Conservation (phyloP, 345 rosid species). For the Geranium brycei region DNA sequence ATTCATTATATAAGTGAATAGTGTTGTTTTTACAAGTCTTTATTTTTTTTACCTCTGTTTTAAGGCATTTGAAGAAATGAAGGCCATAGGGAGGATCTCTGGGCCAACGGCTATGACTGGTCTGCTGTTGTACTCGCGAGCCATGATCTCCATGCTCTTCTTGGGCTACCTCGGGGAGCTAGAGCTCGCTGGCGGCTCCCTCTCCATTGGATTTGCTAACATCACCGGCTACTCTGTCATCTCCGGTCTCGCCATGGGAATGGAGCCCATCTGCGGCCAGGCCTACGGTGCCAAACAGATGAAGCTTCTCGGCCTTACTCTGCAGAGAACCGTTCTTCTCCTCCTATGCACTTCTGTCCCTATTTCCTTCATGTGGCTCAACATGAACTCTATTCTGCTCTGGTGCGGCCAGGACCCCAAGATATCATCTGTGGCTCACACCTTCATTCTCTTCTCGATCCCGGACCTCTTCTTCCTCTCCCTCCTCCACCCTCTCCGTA, state of each 20-base stretch:
- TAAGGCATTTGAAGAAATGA: constrained; percentile 73
- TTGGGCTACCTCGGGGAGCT: constrained; percentile 94
- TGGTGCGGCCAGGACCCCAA: constrained; percentile 79
- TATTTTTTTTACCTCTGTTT: constrained; percentile 3
- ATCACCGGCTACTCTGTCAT: constrained; percentile 94
- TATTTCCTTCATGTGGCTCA: constrained; percentile 70
- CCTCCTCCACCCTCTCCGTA: constrained; percentile 78
- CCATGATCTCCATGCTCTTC: constrained; percentile 95
- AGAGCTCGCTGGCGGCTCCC: constrained; percentile 92
- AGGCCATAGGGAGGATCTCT: constrained; percentile 79
- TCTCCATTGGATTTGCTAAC: constrained; percentile 87
- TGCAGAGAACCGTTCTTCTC: constrained; percentile 86
- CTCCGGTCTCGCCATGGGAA: constrained; percentile 98
- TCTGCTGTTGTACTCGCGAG: constrained; percentile 73
- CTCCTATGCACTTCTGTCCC: constrained; percentile 76
- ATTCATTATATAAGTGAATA: too few species aligned
- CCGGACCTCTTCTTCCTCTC: constrained; percentile 91
- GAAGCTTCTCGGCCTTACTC: constrained; percentile 83
- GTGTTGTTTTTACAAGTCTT: not conserved
- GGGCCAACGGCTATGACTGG: constrained; percentile 79
- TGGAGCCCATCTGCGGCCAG: constrained; percentile 98
- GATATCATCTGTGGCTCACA: constrained; percentile 60
- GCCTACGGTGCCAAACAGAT: constrained; percentile 87
- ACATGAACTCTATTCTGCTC: constrained; percentile 56
- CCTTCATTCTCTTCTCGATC: constrained; percentile 60